Conservation (phyloP, 2,329 filamentous ascomycete genomes). For the Xylariaceae sp. region DNA sequence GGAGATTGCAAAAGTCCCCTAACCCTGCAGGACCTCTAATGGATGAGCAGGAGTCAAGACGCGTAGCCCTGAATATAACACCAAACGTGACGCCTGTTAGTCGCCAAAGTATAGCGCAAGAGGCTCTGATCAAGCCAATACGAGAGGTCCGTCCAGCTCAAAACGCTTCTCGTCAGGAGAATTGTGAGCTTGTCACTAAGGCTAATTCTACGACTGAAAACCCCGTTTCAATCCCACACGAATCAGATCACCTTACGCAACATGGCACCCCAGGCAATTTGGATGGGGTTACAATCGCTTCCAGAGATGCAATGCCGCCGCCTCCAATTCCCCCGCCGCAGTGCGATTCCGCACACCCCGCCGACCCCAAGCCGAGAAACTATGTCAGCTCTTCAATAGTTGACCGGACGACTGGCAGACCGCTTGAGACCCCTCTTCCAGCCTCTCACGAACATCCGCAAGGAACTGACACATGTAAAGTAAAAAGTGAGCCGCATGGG, state of each 20-base stretch:
- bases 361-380: not conserved
- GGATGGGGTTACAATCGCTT: slow-evolving; percentile 23
- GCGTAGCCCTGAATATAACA: not conserved
- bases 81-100: not conserved
- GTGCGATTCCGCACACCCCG: not conserved
- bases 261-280: not conserved
- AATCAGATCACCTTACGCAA: not conserved
- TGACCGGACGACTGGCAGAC: not conserved
- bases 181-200: not conserved
- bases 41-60: not conserved
- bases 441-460: not conserved
- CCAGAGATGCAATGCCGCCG: slow-evolving; percentile 33
- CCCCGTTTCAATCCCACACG: not conserved
- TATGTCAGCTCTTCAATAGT: not conserved
- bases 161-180: not conserved
- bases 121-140: not conserved
- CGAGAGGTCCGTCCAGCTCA: not conserved
- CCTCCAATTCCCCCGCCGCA: slow-evolving; percentile 26
- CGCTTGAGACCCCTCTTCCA: not conserved
- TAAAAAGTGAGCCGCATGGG: not conserved
- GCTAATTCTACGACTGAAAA: not conserved
- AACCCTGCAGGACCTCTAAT: not conserved
- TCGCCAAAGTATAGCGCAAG: slow-evolving; percentile 5
- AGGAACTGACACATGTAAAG: not conserved
- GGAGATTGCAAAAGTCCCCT: slow-evolving; percentile 5